Base-by-base conservation (phyloP, 83 land plant species). In the Thuja plicata region DNA sequence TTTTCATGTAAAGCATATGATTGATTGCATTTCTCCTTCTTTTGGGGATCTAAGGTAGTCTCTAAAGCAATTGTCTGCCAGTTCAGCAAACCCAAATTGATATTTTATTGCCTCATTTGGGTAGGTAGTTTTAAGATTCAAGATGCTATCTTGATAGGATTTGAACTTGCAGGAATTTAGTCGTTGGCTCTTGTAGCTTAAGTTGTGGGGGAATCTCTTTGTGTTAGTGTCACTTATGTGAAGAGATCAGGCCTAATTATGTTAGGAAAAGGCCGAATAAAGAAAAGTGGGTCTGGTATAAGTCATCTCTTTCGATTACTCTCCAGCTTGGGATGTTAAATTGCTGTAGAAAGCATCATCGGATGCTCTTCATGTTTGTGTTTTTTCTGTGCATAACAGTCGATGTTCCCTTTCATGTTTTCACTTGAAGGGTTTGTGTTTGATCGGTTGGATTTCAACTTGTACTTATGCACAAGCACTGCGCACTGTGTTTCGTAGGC, bases 31-130 rank as follows among this genome's bases (percentile, higher is more conserved):
- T 45, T 9, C 54, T 34, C 55, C 85, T 21, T 83, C 1, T 83
- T 46, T 48, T 2, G 34, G 30, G 85, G 85, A 83, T 83, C 85
- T 83, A 83, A 83, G 85, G 85, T 83, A 30, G 85, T 48, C 52
- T 21, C 13, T 27, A n/a, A 48, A 43, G 34, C 54, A 46, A 46
- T 83, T n/a, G 85, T 55, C 0, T 5, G 32, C 15, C 52, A 35
- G 46, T 4, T 78, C n/a, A 54, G 57, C 57, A 54, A 54, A 54
- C 17, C 57, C 57, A 54, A 16, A 54, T 54, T 16, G 16, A 15
- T 54, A 54, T 54, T 54, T 16, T 15, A 54, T 15, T 54, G 57
- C 19, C 4, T 3, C 57, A 15, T 54, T 43, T 54, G 57, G 57
- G 17, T 54, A 15, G 19, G 57, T 54, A 16, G 57, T 15, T 15